These are phyloP conservation scores for Russula compacta DNA, from an alignment of 768 basidiomycete genomes.

Conservation along the genomic window DNA sequence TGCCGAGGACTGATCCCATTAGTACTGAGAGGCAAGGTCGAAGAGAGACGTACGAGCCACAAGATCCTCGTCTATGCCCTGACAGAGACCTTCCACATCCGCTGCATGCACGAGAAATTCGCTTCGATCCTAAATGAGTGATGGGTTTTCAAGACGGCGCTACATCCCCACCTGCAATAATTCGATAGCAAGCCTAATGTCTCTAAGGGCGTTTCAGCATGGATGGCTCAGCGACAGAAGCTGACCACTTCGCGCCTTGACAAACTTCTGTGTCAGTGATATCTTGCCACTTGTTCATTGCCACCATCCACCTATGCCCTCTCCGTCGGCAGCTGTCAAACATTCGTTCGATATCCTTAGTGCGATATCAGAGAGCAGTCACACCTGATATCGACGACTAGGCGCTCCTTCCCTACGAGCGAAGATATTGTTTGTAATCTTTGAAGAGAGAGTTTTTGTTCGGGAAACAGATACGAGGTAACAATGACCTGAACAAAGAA, in stretches of 20 bases:
- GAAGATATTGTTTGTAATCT: constrained; percentile 54
- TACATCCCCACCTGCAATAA: constrained; percentile 59
- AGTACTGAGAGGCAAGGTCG: constrained; percentile 14
- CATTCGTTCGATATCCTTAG: background rate
- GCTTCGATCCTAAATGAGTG: constrained; percentile 32
- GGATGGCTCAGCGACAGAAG: background rate
- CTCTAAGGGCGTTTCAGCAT: constrained; percentile 36
- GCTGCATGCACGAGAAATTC: constrained; percentile 96
- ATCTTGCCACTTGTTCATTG: constrained; percentile 99
- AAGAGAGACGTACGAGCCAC: constrained; percentile 47
- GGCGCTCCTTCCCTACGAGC: constrained; percentile 67
- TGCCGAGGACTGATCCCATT: constrained; percentile 58
- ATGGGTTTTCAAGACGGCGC: background rate
- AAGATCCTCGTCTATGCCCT: constrained; percentile 88
- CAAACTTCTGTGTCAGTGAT: constrained; percentile 91
- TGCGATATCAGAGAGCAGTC: constrained; percentile 14
- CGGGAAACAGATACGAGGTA: constrained; percentile 92
- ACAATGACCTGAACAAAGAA: constrained; percentile 68
- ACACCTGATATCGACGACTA: constrained; percentile 94
- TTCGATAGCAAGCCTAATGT: constrained; percentile 66
- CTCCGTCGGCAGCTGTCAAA: constrained; percentile 66
- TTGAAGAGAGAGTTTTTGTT: constrained; percentile 66
- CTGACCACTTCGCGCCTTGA: constrained; percentile 43
- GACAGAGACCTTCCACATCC: constrained; percentile 96
- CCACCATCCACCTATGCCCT: constrained; percentile 78